These are phyloP conservation scores for Spizellomyces sp. DNA, from an alignment of 192 early-diverging fungal species.

Conservation along the genomic window DNA sequence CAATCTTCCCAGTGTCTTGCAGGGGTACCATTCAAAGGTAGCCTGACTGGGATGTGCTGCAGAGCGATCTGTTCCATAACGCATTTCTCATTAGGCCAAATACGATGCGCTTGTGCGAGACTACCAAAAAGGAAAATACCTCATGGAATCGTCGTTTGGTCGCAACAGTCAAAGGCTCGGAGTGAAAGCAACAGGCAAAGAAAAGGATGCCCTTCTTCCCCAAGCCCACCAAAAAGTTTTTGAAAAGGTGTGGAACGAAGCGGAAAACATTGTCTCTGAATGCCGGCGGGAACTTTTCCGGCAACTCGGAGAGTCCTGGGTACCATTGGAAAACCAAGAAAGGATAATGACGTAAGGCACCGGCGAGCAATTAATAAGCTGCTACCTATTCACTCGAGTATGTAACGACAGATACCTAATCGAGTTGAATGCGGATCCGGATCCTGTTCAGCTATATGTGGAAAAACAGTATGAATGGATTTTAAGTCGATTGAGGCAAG, in stretches of 20 bases:
- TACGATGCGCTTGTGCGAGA: slow-evolving; percentile 91
- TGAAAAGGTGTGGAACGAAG: slow-evolving; percentile 93
- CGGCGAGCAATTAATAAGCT: background rate
- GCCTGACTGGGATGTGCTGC: background rate
- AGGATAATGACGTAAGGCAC: slow-evolving; percentile 75
- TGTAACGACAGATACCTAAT: slow-evolving; percentile 59
- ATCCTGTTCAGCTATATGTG: slow-evolving; percentile 89
- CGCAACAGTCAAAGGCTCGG: background rate
- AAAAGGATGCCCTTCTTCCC: slow-evolving; percentile 42
- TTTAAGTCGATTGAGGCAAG: slow-evolving; percentile 70
- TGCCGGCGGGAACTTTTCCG: slow-evolving; percentile 74
- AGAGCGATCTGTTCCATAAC: no score
- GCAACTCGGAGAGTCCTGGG: slow-evolving; percentile 74
- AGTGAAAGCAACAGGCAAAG: background rate
- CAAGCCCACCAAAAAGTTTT: slow-evolving; percentile 73
- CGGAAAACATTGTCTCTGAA: slow-evolving; percentile 76
- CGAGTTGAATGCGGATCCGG: slow-evolving; percentile 75
- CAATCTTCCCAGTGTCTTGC: slow-evolving; percentile 86
- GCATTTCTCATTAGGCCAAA: slow-evolving; percentile 55
- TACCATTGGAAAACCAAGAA: slow-evolving; percentile 86
- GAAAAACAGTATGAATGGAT: slow-evolving; percentile 89
- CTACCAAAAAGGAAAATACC: slow-evolving; percentile 92
- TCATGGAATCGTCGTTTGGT: slow-evolving; percentile 64
- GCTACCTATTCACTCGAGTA: background rate
- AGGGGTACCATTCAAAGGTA: slow-evolving; percentile 82